Conservation (phyloP, 495 filamentous ascomycete genomes). For the Hyaloscypha hepaticicola region DNA sequence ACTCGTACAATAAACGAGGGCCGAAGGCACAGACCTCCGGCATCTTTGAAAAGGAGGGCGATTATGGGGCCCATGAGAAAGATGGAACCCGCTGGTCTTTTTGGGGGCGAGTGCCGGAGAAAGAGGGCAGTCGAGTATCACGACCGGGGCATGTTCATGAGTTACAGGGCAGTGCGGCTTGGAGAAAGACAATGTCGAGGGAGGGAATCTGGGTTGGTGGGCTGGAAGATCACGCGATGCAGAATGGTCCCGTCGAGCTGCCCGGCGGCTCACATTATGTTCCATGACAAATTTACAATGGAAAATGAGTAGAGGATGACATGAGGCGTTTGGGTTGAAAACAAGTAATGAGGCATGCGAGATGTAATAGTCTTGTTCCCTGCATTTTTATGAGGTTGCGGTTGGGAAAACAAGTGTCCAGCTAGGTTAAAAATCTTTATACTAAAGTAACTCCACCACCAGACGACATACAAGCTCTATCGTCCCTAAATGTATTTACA, state of each 20-base stretch:
- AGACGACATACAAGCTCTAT: no score
- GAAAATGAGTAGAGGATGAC: neutral
- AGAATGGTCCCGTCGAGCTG: neutral
- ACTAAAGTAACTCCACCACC: no score
- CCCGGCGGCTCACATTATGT: neutral
- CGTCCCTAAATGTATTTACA: no score
- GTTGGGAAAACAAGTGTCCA: no score
- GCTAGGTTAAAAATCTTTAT: no score
- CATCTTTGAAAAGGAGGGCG: slow-evolving; percentile 4
- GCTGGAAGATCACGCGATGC: neutral
- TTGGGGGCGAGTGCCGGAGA: no score
- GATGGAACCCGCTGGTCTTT: neutral
- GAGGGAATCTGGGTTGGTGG: neutral
- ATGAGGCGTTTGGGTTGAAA: no score
- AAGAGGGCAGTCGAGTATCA: no score
- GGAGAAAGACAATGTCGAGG: neutral
- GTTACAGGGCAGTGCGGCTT: neutral
- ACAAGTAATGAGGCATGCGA: no score
- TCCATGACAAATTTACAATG: neutral
- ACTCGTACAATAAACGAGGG: neutral
- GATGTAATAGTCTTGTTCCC: no score
- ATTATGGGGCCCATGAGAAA: neutral
- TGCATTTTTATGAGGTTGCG: no score
- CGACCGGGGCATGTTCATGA: neutral
- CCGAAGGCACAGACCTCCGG: neutral